Evolutionary conservation across 257 asterid species (phyloP).

Genomic region (Eucommia ulmoides): DNA sequence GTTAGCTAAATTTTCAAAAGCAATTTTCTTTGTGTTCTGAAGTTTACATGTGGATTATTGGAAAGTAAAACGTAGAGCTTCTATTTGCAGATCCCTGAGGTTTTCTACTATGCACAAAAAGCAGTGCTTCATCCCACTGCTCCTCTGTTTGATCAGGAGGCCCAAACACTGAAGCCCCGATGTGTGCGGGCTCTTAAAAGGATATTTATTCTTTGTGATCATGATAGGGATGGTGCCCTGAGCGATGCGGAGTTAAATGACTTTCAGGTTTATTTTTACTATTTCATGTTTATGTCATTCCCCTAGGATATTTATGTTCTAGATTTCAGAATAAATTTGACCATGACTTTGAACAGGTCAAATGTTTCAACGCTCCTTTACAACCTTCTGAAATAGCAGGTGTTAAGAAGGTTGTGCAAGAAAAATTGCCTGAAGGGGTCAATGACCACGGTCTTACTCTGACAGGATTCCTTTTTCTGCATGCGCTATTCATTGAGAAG

Average conservation of each 20-base stretch:
- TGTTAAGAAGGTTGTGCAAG: constrained; percentile 94
- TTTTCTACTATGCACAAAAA: constrained; percentile 84
- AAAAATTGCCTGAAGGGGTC: constrained; percentile 81
- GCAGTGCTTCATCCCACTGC: constrained; percentile 99
- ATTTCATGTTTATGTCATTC: neutral
- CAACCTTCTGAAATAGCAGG: constrained; percentile 91
- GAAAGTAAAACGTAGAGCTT: constrained; percentile 1
- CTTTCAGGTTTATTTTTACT: constrained; percentile 50
- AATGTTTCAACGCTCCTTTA: constrained; percentile 90
- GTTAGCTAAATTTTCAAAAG: neutral
- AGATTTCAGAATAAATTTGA: constrained; percentile 9
- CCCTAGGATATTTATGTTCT: neutral
- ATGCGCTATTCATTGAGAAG: constrained; percentile 90
- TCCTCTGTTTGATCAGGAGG: constrained; percentile 91
- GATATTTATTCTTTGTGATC: constrained; percentile 87
- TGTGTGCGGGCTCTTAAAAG: constrained; percentile 93
- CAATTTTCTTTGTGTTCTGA: neutral
- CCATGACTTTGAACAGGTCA: constrained; percentile 43
- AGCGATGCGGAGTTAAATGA: constrained; percentile 88
- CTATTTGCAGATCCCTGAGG: constrained; percentile 67
- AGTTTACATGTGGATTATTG: neutral
- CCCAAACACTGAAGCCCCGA: constrained; percentile 77
- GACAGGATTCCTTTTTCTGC: constrained; percentile 94
- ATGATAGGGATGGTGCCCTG: constrained; percentile 95
- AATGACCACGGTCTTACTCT: constrained; percentile 85